Conservation (phyloP, 257 asterid species). For the Plantago ovata region DNA sequence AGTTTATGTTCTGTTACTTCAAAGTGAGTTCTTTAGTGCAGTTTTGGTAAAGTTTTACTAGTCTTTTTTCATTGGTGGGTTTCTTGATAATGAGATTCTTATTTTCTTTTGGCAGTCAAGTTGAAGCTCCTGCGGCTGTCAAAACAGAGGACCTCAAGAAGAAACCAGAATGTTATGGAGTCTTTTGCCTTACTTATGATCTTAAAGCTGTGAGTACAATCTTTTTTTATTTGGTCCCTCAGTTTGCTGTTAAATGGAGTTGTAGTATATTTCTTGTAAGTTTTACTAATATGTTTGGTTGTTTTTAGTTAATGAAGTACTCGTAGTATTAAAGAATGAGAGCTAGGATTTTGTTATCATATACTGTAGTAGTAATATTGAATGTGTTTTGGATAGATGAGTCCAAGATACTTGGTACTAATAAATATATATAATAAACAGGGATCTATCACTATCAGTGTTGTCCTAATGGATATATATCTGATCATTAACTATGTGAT, state of each 20-base stretch:
- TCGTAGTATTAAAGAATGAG: too few species aligned
- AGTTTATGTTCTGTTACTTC: slow-evolving; percentile 78
- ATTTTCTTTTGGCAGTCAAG: slow-evolving; percentile 51
- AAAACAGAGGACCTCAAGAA: slow-evolving; percentile 61
- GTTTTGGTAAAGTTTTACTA: background rate
- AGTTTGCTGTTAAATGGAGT: background rate
- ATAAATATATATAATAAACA: too few species aligned
- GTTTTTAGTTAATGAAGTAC: too few species aligned
- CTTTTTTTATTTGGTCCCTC: background rate
- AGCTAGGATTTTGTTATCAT: too few species aligned
- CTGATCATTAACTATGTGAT: background rate
- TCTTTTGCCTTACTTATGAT: slow-evolving; percentile 96
- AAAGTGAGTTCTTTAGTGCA: slow-evolving; percentile 31
- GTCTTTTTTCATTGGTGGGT: too few species aligned
- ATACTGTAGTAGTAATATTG: too few species aligned
- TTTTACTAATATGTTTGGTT: background rate
- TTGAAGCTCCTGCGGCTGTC: slow-evolving; percentile 59
- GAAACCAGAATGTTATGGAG: slow-evolving; percentile 84
- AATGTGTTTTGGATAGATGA: background rate
- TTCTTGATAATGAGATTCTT: background rate
- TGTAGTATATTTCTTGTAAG: too few species aligned
- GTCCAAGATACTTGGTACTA: background rate
- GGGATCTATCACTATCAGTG: too few species aligned
- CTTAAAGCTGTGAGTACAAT: slow-evolving; percentile 75
- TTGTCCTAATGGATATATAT: background rate